These are phyloP conservation scores for Xanthoconium purpureum DNA, from an alignment of 768 basidiomycete species.

Conservation along the genomic window DNA sequence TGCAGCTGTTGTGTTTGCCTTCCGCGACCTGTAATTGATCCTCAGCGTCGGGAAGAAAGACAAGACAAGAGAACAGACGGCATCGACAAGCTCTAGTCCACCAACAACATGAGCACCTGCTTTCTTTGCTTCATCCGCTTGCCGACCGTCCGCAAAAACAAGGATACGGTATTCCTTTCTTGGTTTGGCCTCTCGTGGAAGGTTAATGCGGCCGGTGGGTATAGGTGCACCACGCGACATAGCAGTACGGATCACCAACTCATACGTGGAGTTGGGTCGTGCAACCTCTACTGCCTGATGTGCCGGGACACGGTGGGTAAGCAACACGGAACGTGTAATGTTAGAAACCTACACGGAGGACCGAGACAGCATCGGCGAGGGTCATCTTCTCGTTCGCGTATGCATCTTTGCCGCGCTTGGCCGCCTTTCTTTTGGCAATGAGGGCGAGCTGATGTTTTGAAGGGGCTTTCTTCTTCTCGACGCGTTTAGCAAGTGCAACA, in stretches of 20 bases:
- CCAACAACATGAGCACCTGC: conserved; percentile 92
- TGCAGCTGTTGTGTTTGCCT: conserved; percentile 67
- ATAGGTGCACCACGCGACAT: conserved; percentile 76
- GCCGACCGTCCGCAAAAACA: conserved; percentile 88
- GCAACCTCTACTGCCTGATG: conserved; percentile 79
- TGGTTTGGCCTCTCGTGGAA: conserved; percentile 78
- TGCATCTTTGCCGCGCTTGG: conserved; percentile 49
- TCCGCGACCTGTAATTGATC: conserved; percentile 53
- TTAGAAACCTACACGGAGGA: conserved; percentile 57
- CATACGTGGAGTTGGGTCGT: conserved; percentile 71
- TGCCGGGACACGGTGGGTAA: conserved; percentile 3
- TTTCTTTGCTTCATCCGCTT: conserved; percentile 76
- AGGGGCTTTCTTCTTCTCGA: conserved; percentile 54
- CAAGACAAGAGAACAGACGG: conserved; percentile 47
- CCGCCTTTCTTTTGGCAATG: conserved; percentile 57
- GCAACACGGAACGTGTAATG: neutral
- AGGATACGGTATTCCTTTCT: conserved; percentile 73
- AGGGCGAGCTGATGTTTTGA: conserved; percentile 72
- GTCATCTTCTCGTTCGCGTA: conserved; percentile 67
- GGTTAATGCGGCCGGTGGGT: conserved; percentile 84
- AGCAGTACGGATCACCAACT: conserved; percentile 76
- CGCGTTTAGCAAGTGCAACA: conserved; percentile 42
- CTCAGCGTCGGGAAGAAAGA: neutral
- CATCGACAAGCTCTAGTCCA: conserved; percentile 84
- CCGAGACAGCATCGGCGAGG: conserved; percentile 61